phyloP scores from a whole-genome alignment of 139 green algal species.

The Limnomonas spitsbergensis region DNA sequence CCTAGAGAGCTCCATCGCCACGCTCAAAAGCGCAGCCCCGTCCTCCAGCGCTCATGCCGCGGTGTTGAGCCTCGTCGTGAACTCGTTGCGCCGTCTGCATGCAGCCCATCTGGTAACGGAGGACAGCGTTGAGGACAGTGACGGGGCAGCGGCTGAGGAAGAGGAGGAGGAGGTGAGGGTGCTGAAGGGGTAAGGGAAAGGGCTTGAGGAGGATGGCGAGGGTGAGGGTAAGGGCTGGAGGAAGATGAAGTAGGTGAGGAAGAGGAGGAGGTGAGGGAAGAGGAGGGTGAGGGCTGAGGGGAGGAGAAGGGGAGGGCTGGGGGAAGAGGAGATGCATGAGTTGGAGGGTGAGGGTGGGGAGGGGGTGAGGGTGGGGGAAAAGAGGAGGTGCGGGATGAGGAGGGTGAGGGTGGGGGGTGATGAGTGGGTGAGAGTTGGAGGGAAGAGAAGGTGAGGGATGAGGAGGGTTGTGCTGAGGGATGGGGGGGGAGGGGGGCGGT shows the following conservation, averaged over 20 bases:
- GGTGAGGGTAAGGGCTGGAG: background rate
- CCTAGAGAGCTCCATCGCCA: background rate
- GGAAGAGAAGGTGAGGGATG: too few species aligned
- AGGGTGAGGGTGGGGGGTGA: too few species aligned
- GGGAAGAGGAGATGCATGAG: background rate
- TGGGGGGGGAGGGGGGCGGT: too few species aligned
- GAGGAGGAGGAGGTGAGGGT: constrained; percentile 15
- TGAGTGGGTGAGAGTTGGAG: too few species aligned
- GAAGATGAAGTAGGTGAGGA: background rate
- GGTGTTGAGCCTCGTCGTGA: background rate
- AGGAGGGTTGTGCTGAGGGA: too few species aligned
- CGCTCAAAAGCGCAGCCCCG: background rate
- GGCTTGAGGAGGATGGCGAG: background rate
- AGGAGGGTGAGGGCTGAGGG: constrained; percentile 7
- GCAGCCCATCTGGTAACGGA: background rate
- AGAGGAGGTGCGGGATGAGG: background rate
- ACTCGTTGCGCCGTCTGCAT: constrained; percentile 36
- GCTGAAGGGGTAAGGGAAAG: background rate
- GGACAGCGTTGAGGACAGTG: constrained; percentile 9
- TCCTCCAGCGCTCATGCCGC: background rate
- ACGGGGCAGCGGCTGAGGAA: background rate
- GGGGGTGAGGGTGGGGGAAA: background rate
- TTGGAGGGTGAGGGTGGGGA: background rate
- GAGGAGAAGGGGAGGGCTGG: background rate
- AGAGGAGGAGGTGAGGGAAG: background rate